Percentiles rank a stretch among this genome's conserved stretches.
phyloP scores from a whole-genome alignment of 2,329 filamentous ascomycete genomes.

The Penicillium crustosum region DNA sequence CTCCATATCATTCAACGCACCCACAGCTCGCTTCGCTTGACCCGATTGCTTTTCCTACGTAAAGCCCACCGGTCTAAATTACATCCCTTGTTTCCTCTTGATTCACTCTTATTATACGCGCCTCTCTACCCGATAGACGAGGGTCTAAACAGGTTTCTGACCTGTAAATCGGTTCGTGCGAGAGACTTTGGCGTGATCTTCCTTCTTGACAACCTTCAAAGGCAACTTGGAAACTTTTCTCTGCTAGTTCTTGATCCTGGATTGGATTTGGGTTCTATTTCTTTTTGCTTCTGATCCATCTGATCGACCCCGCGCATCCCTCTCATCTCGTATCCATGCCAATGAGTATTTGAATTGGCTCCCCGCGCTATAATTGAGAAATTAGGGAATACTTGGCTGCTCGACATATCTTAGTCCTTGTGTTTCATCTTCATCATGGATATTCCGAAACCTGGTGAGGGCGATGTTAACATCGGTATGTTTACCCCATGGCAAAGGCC shows the following conservation, averaged over 20 bases:
- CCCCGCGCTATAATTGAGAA: not conserved
- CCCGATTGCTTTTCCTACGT: not conserved
- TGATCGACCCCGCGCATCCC: not conserved
- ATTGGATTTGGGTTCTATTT: not conserved
- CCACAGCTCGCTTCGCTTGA: not conserved
- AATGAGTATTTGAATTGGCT: conserved; percentile 14
- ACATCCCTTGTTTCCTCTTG: conserved; percentile 20
- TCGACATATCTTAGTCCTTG: not conserved
- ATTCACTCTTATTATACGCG: not conserved
- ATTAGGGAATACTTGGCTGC: not conserved
- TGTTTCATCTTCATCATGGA: conserved; percentile 15
- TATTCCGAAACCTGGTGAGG: conserved; percentile 21
- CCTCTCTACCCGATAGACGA: not conserved
- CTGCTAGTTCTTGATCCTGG: not conserved
- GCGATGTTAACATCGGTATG: conserved; percentile 26
- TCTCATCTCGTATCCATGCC: not conserved
- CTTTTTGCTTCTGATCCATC: not conserved
- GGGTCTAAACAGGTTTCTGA: conserved; percentile 8
- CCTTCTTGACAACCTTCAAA: not conserved
- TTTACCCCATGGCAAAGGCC: not conserved
- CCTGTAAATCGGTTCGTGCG: conserved; percentile 13
- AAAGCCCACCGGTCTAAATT: not conserved
- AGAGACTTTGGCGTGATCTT: conserved; percentile 5
- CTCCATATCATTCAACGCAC: not conserved
- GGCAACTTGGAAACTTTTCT: not conserved